A percentile compares a stretch with the other conserved stretches of the same genome.
Conservation (phyloP, 176 grass and related monocot species). For the Oropetium thomaeum region DNA sequence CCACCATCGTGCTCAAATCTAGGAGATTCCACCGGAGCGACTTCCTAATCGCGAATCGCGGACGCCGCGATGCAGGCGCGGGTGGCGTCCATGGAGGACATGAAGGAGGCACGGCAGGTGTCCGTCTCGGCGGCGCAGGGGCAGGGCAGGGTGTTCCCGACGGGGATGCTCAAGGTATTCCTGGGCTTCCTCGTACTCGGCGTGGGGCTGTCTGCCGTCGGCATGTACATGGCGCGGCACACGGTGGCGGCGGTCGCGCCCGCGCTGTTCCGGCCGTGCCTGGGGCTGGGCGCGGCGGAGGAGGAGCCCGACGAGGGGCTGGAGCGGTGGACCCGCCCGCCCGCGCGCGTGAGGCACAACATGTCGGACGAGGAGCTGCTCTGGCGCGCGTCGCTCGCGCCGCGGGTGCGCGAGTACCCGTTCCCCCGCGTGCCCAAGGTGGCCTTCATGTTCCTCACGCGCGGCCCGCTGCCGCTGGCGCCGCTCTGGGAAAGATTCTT, state of each 20-base stretch:
- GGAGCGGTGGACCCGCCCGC: constrained; percentile 64
- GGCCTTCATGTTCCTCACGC: constrained; percentile 97
- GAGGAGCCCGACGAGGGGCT: constrained; percentile 35
- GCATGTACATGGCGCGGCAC: constrained; percentile 77
- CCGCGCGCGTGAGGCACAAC: constrained; percentile 41
- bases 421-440: constrained; percentile 71
- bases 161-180: constrained; percentile 68
- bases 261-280: constrained; percentile 63
- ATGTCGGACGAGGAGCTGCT: constrained; percentile 92
- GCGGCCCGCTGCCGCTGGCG: constrained; percentile 71
- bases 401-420: constrained; percentile 57
- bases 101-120: constrained; percentile 59
- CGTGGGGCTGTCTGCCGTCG: constrained; percentile 61
- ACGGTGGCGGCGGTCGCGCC: constrained; percentile 50
- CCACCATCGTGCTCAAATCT: constrained; percentile 35
- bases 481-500: constrained; percentile 91
- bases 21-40: neutral
- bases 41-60: neutral
- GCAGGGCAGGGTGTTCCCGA: constrained; percentile 48
- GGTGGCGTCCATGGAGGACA: constrained; percentile 77
- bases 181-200: constrained; percentile 65
- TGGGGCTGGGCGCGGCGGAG: neutral
- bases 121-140: neutral
- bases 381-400: constrained; percentile 83
- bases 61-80: constrained; percentile 51